These are phyloP conservation scores for Fusarium nygamai DNA, from an alignment of 2,329 filamentous ascomycete species.

Conservation along the genomic window DNA sequence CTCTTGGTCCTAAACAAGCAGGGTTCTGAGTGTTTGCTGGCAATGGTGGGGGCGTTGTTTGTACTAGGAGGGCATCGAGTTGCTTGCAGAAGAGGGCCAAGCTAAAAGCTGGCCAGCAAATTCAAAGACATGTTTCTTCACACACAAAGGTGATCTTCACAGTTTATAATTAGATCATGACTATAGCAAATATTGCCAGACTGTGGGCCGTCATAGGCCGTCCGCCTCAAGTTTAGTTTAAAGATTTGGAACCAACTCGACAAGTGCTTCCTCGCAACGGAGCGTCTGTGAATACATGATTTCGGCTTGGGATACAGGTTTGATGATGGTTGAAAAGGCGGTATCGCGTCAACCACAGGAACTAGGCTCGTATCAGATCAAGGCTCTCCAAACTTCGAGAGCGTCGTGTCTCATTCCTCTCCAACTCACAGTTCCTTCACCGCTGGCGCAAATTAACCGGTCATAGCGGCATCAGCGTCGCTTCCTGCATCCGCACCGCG, in stretches of 20 bases:
- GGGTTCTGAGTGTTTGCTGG: not conserved
- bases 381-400: slow-evolving; percentile 15
- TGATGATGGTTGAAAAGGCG: slow-evolving; percentile 22
- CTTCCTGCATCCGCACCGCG: slow-evolving; percentile 64
- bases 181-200: not conserved
- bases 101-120: not conserved
- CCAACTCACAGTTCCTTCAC: slow-evolving; percentile 10
- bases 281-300: slow-evolving; percentile 14
- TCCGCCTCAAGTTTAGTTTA: not conserved
- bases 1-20: not conserved
- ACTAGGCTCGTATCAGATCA: slow-evolving; percentile 10
- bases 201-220: not conserved
- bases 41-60: not conserved
- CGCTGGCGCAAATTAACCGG: slow-evolving; percentile 51
- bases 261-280: not conserved
- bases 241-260: slow-evolving; percentile 6
- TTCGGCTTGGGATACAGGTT: slow-evolving; percentile 7
- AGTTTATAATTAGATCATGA: slow-evolving; percentile 22
- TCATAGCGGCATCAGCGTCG: slow-evolving; percentile 67
- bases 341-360: slow-evolving; percentile 14
- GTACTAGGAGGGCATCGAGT: not conserved
- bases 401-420: slow-evolving; percentile 9
- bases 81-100: not conserved
- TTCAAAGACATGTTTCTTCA: not conserved
- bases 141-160: not conserved